phyloP scores from a whole-genome alignment of 2,329 filamentous ascomycete genomes.

The Ophiostoma ulmi region DNA sequence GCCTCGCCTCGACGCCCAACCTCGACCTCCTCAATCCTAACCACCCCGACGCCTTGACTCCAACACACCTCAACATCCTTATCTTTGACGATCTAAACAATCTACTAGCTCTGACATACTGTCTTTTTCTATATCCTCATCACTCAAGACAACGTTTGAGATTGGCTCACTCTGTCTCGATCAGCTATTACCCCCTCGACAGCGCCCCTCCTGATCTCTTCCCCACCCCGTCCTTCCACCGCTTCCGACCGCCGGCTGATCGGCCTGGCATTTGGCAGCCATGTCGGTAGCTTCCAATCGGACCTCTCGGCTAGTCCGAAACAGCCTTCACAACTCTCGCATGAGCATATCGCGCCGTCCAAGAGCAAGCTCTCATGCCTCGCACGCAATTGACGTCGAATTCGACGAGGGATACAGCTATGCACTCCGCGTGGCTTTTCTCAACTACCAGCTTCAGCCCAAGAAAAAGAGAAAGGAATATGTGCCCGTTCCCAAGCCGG shows the following conservation, averaged over 20 bases:
- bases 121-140: neutral
- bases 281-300: constrained; percentile 52
- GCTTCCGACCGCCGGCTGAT: constrained; percentile 15
- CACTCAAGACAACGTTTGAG: neutral
- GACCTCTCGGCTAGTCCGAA: constrained; percentile 43
- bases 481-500: constrained; percentile 51
- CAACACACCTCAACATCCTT: neutral
- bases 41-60: neutral
- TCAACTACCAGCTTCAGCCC: constrained; percentile 88
- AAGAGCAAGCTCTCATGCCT: constrained; percentile 44
- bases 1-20: constrained; percentile 7
- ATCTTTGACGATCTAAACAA: neutral
- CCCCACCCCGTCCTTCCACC: neutral
- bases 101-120: neutral
- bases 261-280: constrained; percentile 23
- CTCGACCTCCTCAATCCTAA: neutral
- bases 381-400: constrained; percentile 42
- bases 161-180: neutral
- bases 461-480: constrained; percentile 86
- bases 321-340: constrained; percentile 43
- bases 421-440: constrained; percentile 83
- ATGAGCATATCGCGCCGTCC: constrained; percentile 37
- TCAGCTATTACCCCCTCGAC: neutral
- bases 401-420: constrained; percentile 86
- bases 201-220: neutral